Percentiles rank a stretch among this genome's conserved stretches.
These are phyloP conservation scores for Globisporangium mamillatum DNA, from an alignment of 352 stramenopile species.

Conservation along the genomic window DNA sequence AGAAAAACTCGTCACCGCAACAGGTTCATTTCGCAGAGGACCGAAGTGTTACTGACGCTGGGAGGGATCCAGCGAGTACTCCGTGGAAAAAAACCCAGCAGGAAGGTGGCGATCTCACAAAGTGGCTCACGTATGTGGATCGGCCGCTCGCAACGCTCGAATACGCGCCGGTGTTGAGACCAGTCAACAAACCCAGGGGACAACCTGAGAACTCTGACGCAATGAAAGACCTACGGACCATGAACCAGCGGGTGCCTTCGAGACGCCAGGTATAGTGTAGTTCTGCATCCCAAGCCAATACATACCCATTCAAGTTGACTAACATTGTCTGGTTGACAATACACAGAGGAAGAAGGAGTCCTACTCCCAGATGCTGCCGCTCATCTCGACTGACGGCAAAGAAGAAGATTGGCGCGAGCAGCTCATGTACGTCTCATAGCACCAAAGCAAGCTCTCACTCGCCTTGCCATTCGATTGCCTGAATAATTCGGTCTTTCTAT, in stretches of 20 bases:
- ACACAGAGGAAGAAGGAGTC: conserved; percentile 6
- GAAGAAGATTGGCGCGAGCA: conserved; percentile 41
- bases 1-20: neutral
- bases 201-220: neutral
- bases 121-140: conserved; percentile 15
- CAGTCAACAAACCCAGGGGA: neutral
- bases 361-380: neutral
- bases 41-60: neutral
- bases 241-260: neutral
- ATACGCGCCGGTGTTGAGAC: conserved; percentile 6
- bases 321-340: neutral
- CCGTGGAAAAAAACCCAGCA: conserved; percentile 5
- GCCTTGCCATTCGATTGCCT: neutral
- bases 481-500: neutral
- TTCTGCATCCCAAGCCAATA: neutral
- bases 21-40: neutral
- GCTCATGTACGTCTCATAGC: conserved; percentile 28
- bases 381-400: conserved; percentile 4
- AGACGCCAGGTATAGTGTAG: conserved; percentile 2
- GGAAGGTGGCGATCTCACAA: neutral
- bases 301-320: neutral
- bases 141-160: conserved; percentile 3
- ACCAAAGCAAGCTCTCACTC: neutral
- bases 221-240: neutral
- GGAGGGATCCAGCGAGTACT: neutral